Base-by-base conservation (phyloP, 2,329 filamentous ascomycete genomes). In the Penicillium sp. region DNA sequence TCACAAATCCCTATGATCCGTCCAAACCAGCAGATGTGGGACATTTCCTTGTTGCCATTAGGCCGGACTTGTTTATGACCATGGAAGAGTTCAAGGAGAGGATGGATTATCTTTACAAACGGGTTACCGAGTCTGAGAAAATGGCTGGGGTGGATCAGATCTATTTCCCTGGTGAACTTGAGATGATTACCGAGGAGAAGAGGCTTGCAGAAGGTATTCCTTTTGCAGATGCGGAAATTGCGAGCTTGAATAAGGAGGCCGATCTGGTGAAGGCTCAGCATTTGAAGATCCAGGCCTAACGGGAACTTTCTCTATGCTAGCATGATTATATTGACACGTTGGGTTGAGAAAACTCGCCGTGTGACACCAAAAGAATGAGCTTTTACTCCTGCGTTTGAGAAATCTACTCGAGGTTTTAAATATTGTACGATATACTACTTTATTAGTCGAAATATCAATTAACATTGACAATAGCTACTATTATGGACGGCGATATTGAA, bases 1-100 rank as follows among this genome's bases (percentile, higher is more conserved):
- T 94, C 15, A 88, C 85, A 0, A 83, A 83, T 15, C 90, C 90
- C 0, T 94, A 94, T 67, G 88, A 91, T 63, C 80, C 86, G 2
- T 85, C 82, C 0, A 82, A 78, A 51, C 79, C 84, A 1, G 84
- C 86, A 0, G 84, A 91, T 61, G 88, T 91, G 0, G 88, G 89
- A 0, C 89, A 91, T 66, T 90, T 91, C 55, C 67, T 91, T 1
- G 74, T 90, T 1, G 87, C 83, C 0, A 72, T 91, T 59, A 89
- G 88, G 65, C 88, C 88, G 0, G 87, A 91, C 57, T 72, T 91
- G 17, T 91, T 91, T 55, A 84, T 91, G 80, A 78, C 78, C 46
- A 56, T 87, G 52, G 84, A 87, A 1, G 86, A 90, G 34, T 91
- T 91, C 64, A 82, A 83, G 24, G 78, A 64, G 18, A 65, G 80